These are phyloP conservation scores for Pichia cabralensis DNA, from an alignment of 805 yeast genomes.

Conservation along the genomic window DNA sequence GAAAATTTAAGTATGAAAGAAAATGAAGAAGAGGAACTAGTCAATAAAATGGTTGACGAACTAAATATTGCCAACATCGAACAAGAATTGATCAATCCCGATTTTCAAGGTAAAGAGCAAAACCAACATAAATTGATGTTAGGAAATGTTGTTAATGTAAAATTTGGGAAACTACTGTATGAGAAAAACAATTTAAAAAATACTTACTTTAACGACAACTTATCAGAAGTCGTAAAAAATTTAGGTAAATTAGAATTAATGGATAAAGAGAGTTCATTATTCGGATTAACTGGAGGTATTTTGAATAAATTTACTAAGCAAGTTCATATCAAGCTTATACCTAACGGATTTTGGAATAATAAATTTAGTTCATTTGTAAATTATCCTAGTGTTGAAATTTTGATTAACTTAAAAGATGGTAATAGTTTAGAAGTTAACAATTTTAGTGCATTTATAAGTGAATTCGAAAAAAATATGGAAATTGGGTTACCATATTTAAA, in stretches of 20 bases:
- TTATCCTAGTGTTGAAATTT: slow-evolving; percentile 24
- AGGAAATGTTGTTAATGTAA: slow-evolving; percentile 19
- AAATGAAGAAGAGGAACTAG: background rate
- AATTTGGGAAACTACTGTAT: slow-evolving; percentile 22
- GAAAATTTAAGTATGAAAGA: background rate
- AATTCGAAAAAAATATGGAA: slow-evolving; percentile 19
- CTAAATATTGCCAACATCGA: slow-evolving; percentile 6
- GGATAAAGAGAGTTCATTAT: slow-evolving; percentile 17
- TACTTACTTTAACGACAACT: slow-evolving; percentile 18
- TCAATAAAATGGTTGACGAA: background rate
- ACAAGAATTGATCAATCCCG: slow-evolving; percentile 5
- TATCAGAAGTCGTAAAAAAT: slow-evolving; percentile 18
- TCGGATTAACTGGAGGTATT: slow-evolving; percentile 25
- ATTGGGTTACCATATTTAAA: slow-evolving; percentile 19
- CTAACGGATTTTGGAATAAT: slow-evolving; percentile 22
- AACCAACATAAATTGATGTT: slow-evolving; percentile 11
- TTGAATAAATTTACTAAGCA: slow-evolving; percentile 20
- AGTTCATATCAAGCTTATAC: slow-evolving; percentile 23
- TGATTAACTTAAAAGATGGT: slow-evolving; percentile 20
- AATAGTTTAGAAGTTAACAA: slow-evolving; percentile 13
- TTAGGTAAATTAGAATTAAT: slow-evolving; percentile 16
- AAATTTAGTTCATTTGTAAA: slow-evolving; percentile 13
- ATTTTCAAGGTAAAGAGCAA: slow-evolving; percentile 2
- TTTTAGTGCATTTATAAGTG: slow-evolving; percentile 19
- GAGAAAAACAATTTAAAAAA: slow-evolving; percentile 6